Evolutionary conservation across 306 rosid species (phyloP).

Genomic region (Gastrolobium villosum): DNA sequence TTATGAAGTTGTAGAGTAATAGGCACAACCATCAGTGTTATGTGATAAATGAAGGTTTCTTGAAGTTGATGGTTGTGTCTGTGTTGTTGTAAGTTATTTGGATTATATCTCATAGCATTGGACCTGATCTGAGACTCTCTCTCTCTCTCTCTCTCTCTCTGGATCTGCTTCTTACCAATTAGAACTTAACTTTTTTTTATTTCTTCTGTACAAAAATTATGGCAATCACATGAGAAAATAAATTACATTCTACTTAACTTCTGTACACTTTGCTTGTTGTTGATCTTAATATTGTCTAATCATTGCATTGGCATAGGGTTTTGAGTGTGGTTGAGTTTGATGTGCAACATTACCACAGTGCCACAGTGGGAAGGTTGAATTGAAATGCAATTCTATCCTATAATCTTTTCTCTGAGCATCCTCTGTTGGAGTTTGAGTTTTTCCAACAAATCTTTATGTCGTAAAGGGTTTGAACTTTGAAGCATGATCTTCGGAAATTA

Average conservation of each 20-base stretch:
- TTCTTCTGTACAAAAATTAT: constrained; percentile 56
- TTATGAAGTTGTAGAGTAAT: constrained; percentile 59
- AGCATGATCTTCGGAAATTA: not conserved
- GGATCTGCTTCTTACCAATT: constrained; percentile 50
- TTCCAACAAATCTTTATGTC: constrained; percentile 16
- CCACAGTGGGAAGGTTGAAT: not conserved
- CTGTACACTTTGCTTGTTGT: not conserved
- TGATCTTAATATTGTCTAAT: not conserved
- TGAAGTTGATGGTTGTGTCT: constrained; percentile 47
- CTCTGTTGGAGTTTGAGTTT: not conserved
- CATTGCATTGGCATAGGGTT: not conserved
- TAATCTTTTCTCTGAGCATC: not conserved
- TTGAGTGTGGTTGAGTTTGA: constrained; percentile 2
- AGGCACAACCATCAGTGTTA: constrained; percentile 44
- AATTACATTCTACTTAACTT: constrained; percentile 13
- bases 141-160: constrained; percentile 27
- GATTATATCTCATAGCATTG: constrained; percentile 54
- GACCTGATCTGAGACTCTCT: constrained; percentile 51
- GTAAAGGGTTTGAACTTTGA: not conserved
- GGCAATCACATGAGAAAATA: constrained; percentile 46
- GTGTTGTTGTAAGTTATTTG: constrained; percentile 66
- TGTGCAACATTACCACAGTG: not conserved
- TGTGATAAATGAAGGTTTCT: constrained; percentile 46
- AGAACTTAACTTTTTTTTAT: not conserved
- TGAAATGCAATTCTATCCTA: not conserved